Evolutionary conservation across 495 filamentous ascomycete genomes (phyloP).

Genomic region (Trichoderma erinaceum): DNA sequence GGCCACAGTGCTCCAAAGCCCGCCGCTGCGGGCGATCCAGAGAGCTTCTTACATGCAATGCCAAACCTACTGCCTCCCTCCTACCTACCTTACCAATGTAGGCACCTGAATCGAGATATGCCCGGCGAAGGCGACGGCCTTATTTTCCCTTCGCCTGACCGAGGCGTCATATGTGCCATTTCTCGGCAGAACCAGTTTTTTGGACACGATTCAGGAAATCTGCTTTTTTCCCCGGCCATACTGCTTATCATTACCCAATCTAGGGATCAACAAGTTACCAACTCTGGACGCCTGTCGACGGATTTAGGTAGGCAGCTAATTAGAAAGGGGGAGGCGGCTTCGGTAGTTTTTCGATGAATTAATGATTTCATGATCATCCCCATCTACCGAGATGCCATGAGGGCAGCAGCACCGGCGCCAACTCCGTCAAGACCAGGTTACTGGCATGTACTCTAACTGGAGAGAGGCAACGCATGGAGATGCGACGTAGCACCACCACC

Average conservation of each 20-base stretch:
- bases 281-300: not conserved
- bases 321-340: not conserved
- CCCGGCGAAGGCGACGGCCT: not conserved
- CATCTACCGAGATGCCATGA: conserved; percentile 9
- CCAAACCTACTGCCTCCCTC: not conserved
- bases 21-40: not conserved
- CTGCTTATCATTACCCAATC: not conserved
- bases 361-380: conserved; percentile 8
- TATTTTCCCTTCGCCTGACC: not conserved
- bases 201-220: not conserved
- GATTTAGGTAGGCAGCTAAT: not conserved
- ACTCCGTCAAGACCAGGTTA: not conserved
- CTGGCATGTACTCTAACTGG: not conserved
- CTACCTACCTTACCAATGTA: not conserved
- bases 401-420: not conserved
- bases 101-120: not conserved
- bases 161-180: not conserved
- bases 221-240: not conserved
- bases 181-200: not conserved
- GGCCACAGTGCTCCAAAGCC: conserved; percentile 3
- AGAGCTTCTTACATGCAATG: too few relatives aligned
- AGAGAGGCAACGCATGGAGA: conserved; percentile 1
- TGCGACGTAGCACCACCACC: not conserved
- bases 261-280: not conserved
- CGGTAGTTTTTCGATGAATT: not conserved